Conservation (phyloP, 2,329 filamentous ascomycete genomes). For the Cladosporium phlei region DNA sequence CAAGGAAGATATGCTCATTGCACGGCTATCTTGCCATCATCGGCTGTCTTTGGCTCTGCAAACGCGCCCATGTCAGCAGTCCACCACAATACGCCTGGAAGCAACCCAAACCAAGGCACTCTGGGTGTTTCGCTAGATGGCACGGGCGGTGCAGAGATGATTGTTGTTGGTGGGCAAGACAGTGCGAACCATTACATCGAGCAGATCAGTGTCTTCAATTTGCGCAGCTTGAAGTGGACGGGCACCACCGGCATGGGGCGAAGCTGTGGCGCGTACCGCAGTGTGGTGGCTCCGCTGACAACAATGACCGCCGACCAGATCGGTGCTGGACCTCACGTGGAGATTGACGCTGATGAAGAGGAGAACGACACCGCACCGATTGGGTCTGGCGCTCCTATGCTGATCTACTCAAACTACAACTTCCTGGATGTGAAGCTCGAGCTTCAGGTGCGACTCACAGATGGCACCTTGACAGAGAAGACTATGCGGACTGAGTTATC, state of each 20-base stretch:
- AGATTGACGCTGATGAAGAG: slow-evolving; percentile 38
- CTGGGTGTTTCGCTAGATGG: slow-evolving; percentile 88
- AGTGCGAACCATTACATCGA: slow-evolving; percentile 98
- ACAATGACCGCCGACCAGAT: slow-evolving; percentile 62
- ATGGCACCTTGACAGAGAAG: slow-evolving; percentile 79
- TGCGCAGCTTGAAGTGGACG: slow-evolving; percentile 92
- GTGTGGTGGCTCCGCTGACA: slow-evolving; percentile 81
- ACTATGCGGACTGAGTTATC: slow-evolving; percentile 83
- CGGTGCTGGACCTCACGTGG: slow-evolving; percentile 52
- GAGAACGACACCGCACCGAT: slow-evolving; percentile 30
- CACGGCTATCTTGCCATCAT: slow-evolving; percentile 84
- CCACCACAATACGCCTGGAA: slow-evolving; percentile 78
- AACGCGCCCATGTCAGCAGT: slow-evolving; percentile 80
- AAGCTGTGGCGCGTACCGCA: slow-evolving; percentile 93
- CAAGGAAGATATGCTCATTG: slow-evolving; percentile 97
- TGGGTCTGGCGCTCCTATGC: slow-evolving; percentile 61
- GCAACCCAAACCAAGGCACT: slow-evolving; percentile 80
- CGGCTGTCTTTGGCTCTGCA: slow-evolving; percentile 78
- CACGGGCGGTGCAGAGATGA: slow-evolving; percentile 89
- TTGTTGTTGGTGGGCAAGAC: slow-evolving; percentile 93
- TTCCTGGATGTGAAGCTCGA: slow-evolving; percentile 96
- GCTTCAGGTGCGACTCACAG: slow-evolving; percentile 77
- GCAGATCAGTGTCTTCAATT: slow-evolving; percentile 96
- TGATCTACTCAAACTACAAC: slow-evolving; percentile 99
- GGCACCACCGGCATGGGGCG: slow-evolving; percentile 80